Conservation (phyloP, 192 early-diverging fungal species). For the Borealophlyctis nickersoniae region DNA sequence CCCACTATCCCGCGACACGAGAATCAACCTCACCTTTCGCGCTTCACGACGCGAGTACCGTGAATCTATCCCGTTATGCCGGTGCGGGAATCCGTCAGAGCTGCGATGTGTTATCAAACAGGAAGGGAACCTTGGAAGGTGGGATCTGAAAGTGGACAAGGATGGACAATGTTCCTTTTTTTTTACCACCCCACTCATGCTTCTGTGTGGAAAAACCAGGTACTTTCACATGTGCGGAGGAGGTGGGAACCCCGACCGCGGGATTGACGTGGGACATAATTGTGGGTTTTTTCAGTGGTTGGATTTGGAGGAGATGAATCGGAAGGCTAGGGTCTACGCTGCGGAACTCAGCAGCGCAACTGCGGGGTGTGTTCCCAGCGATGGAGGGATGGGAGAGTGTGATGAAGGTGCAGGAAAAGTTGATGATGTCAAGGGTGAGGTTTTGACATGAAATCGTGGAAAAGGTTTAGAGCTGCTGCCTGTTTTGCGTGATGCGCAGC, state of each 20-base stretch:
- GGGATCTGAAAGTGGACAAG: no score
- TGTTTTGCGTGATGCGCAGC: no score
- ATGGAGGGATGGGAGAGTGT: no score
- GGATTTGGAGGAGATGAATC: conserved; percentile 6
- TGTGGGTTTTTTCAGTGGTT: conserved; percentile 41
- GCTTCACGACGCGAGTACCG: conserved; percentile 34
- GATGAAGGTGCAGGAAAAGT: no score
- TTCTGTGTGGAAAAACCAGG: no score
- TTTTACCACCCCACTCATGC: no score
- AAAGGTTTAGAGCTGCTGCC: no score
- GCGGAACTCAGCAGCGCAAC: no score
- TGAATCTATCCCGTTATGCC: conserved; percentile 34
- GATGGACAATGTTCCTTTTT: no score
- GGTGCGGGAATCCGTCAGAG: conserved; percentile 35
- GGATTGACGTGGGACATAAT: conserved; percentile 15
- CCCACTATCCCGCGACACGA: conserved; percentile 28
- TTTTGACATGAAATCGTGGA: no score
- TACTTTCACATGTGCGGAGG: conserved; percentile 32
- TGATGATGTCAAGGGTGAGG: no score
- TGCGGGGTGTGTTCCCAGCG: no score
- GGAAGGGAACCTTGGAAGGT: conserved; percentile 8
- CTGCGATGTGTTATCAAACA: conserved; percentile 40
- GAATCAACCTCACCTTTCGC: conserved; percentile 53
- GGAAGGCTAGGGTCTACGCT: neutral
- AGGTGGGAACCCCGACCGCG: conserved; percentile 11